Conservation (phyloP, 2,329 filamentous ascomycete species). For the Penicillium hordei region DNA sequence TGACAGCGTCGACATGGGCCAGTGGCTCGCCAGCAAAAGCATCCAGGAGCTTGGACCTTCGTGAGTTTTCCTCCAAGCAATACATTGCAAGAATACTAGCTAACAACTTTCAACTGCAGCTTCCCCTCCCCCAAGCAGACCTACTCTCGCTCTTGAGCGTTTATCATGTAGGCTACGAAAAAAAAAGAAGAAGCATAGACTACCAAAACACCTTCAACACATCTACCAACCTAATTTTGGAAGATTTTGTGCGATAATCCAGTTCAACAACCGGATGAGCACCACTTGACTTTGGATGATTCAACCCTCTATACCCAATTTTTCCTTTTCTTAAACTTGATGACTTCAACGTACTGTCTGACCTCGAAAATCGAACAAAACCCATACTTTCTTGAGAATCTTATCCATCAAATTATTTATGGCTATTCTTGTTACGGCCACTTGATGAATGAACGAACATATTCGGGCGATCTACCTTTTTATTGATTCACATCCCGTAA, state of each 20-base stretch:
- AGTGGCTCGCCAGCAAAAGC: slow-evolving; percentile 92
- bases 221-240: slow-evolving; percentile 15
- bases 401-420: slow-evolving; percentile 3
- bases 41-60: slow-evolving; percentile 94
- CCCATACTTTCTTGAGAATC: background rate
- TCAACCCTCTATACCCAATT: slow-evolving; percentile 46
- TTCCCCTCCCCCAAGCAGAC: slow-evolving; percentile 81
- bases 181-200: slow-evolving; percentile 19
- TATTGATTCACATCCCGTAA: background rate
- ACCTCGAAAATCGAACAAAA: slow-evolving; percentile 7
- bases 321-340: slow-evolving; percentile 27
- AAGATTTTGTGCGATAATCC: slow-evolving; percentile 18
- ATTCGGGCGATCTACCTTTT: slow-evolving; percentile 1
- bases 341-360: slow-evolving; percentile 30
- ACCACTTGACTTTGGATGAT: slow-evolving; percentile 34
- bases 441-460: slow-evolving; percentile 20
- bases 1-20: slow-evolving; percentile 81
- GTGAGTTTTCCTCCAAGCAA: slow-evolving; percentile 58
- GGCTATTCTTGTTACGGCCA: slow-evolving; percentile 2
- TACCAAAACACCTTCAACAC: slow-evolving; percentile 26
- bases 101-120: slow-evolving; percentile 46
- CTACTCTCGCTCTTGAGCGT: slow-evolving; percentile 52
- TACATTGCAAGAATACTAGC: background rate
- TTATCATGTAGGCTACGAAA: slow-evolving; percentile 6
- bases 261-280: slow-evolving; percentile 17